Evolutionary conservation across 1,284 basidiomycete species (phyloP), one percentile per base, ranked within the genome.

Genomic region (Ustilago hordei): DNA sequence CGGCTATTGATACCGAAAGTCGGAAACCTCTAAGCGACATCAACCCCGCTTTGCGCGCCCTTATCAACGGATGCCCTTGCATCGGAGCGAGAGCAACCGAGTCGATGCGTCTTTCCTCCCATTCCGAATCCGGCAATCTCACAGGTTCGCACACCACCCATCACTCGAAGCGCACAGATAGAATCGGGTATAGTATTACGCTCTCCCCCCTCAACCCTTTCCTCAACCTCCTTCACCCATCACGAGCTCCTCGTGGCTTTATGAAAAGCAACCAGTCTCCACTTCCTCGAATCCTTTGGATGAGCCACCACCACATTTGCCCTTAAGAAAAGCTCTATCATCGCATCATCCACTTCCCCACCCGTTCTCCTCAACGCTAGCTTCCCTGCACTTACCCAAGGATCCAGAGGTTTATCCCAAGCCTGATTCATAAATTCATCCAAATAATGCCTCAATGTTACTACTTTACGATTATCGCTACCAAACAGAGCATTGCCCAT

Each of bases 381-480:
- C 48, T 43, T 64, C 2, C 35, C 52, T 1, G 70, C 54, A 34
- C 70, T 73, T 28, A 76, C 69, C 68, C 69, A 76, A 15, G 75
- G 75, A 64, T 77, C 75, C 43, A 72, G 23, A 38, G 75, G 75
- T 17, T 53, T 53, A 19, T 77, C 75, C 75, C 75, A 77, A 0
- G 69, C 69, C 32, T 71, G 69, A 38, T 77, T 77, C 69, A 77
- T 69, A 11, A 77, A 69, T 17, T 67, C 69, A 45, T 77, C 74
- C 62, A 72, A 39, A 41, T 76, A 76, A 35, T 69, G 65, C 11
- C 69, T 63, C 2, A 69, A 63, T n/a, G 63, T 63, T 3, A 69
- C 55, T 28, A 72, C 57, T 19, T 72, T 69, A 23, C 65, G 50
- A 36, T 60, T 63, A 41, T 72, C 60, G 8, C 48, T 15, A 12